Evolutionary conservation across 2,329 filamentous ascomycete genomes (phyloP), one percentile per base, ranked within the genome.

Genomic region (Penicillium thymicola): DNA sequence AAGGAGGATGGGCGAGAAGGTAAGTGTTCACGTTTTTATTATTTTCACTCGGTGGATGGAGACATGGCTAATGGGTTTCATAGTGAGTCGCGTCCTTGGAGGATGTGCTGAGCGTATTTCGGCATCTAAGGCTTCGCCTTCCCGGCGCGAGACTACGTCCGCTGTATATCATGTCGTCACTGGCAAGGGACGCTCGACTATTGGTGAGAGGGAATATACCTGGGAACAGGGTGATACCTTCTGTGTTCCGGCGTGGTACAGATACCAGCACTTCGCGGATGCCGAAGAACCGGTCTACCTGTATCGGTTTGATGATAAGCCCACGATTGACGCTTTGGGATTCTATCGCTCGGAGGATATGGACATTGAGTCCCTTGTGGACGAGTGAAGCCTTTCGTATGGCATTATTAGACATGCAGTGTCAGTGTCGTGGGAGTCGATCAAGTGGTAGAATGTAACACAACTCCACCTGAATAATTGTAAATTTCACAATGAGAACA

Each of bases 181-280:
- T 18, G 82, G 82, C 0, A 67, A 60, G 0, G 82, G 82, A 0
- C 59, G 71, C 23, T 74, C 74, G 1, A 61, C 60, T 0, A 75
- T 84, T 41, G 72, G 71, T 2, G 76, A 70, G 0, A 59, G 74
- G 46, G 67, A 53, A 4, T 62, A 77, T 27, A 25, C 49, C 0
- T 84, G 82, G 81, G 76, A 78, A 55, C 65, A 72, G 40, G 78
- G 80, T 2, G 82, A 85, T 63, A 84, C 80, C 0, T 84, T 85
- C 56, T 81, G 78, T 58, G 71, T 85, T 13, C 82, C 82, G 0
- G 66, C 80, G 0, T 84, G 82, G 82, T 68, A 81, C 48, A 64
- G 57, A 13, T 82, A 80, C 57, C 73, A 81, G 62, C 80, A 83
- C 60, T 75, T 76, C 51, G 77, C 80, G 1, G 67, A 67, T 13